Evolutionary conservation across 225 moss, liverwort and hornwort species (phyloP).

Genomic region (Sphagnum contortum): DNA sequence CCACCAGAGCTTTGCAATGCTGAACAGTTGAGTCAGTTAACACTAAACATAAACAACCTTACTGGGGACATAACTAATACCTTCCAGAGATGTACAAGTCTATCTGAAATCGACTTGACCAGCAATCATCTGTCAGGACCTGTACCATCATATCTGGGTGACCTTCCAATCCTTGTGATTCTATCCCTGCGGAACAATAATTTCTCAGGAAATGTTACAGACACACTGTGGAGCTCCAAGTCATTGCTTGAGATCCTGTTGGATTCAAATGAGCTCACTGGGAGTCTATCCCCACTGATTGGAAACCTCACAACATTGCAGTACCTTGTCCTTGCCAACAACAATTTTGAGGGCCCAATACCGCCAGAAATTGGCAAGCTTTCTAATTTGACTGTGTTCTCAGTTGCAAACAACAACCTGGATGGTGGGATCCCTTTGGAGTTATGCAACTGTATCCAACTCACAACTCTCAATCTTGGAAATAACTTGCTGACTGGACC

Average conservation of each 20-base stretch:
- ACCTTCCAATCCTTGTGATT: slow-evolving; percentile 43
- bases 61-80: slow-evolving; percentile 36
- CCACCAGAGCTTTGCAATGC: slow-evolving; percentile 25
- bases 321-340: slow-evolving; percentile 28
- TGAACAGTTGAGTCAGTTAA: slow-evolving; percentile 11
- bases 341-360: slow-evolving; percentile 31
- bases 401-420: slow-evolving; percentile 49
- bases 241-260: slow-evolving; percentile 58
- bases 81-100: slow-evolving; percentile 28
- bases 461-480: slow-evolving; percentile 71
- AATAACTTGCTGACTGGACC: slow-evolving; percentile 48
- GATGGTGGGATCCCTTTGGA: slow-evolving; percentile 49
- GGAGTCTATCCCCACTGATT: slow-evolving; percentile 26
- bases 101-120: slow-evolving; percentile 53
- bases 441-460: slow-evolving; percentile 49
- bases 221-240: slow-evolving; percentile 57
- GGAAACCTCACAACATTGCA: slow-evolving; percentile 17
- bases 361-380: slow-evolving; percentile 32
- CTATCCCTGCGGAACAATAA: slow-evolving; percentile 57
- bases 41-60: slow-evolving; percentile 32
- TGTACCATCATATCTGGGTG: slow-evolving; percentile 48
- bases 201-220: slow-evolving; percentile 53
- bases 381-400: slow-evolving; percentile 40
- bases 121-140: slow-evolving; percentile 47
- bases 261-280: slow-evolving; percentile 36